These are phyloP conservation scores for Boletus edulis DNA, from an alignment of 768 basidiomycete species.

Conservation along the genomic window DNA sequence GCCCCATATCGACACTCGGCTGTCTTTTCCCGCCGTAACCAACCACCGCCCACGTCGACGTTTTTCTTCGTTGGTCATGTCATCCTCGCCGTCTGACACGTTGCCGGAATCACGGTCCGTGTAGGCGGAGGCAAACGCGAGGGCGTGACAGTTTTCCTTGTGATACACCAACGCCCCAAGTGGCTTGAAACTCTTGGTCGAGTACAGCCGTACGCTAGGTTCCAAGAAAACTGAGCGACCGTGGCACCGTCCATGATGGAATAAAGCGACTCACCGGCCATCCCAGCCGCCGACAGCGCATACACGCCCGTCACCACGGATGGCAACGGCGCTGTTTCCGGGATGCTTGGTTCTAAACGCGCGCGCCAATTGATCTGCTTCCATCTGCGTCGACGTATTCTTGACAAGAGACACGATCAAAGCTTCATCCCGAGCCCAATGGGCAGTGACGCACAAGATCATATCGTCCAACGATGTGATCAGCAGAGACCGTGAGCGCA, in stretches of 20 bases:
- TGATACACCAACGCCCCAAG: slow-evolving; percentile 87
- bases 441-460: slow-evolving; percentile 42
- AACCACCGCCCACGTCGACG: slow-evolving; percentile 58
- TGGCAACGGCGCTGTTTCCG: slow-evolving; percentile 75
- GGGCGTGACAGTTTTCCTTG: slow-evolving; percentile 68
- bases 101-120: background rate
- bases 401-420: background rate
- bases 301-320: slow-evolving; percentile 72
- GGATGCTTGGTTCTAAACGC: slow-evolving; percentile 66
- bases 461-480: slow-evolving; percentile 72
- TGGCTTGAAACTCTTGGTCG: slow-evolving; percentile 73
- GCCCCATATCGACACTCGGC: slow-evolving; percentile 70
- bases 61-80: slow-evolving; percentile 44
- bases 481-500: slow-evolving; percentile 82
- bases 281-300: slow-evolving; percentile 96
- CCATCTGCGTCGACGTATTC: slow-evolving; percentile 9
- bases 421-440: background rate
- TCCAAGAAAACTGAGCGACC: background rate
- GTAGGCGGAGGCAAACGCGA: slow-evolving; percentile 59
- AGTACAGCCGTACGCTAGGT: slow-evolving; percentile 75
- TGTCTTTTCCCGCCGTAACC: slow-evolving; percentile 63
- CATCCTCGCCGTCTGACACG: slow-evolving; percentile 28
- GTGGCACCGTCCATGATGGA: background rate
- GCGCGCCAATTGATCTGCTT: slow-evolving; percentile 26
- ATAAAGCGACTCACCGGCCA: slow-evolving; percentile 61